Evolutionary conservation across 805 yeast species (phyloP).

Genomic region (Zygosaccharomyces lentus): DNA sequence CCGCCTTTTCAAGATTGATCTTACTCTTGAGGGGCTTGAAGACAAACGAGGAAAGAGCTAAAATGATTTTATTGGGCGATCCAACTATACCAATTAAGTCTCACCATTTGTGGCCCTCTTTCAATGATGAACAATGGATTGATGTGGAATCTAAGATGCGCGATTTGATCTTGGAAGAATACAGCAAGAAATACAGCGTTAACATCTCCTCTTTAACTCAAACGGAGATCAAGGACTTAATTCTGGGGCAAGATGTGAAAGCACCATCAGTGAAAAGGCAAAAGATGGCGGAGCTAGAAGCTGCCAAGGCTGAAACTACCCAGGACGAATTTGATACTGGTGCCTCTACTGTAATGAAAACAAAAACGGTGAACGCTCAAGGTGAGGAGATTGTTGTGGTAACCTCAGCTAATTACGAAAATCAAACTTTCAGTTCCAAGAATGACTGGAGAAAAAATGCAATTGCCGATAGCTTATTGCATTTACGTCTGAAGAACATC

Average conservation of each 20-base stretch:
- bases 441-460: slow-evolving; percentile 92
- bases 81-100: slow-evolving; percentile 61
- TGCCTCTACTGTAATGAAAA: slow-evolving; percentile 70
- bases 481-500: slow-evolving; percentile 68
- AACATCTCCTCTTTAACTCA: slow-evolving; percentile 85
- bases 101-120: slow-evolving; percentile 92
- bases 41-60: slow-evolving; percentile 71
- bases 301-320: slow-evolving; percentile 39
- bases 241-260: slow-evolving; percentile 87
- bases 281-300: slow-evolving; percentile 71
- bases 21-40: slow-evolving; percentile 78
- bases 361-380: slow-evolving; percentile 82
- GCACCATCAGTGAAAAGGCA: slow-evolving; percentile 89
- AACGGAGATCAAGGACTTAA: slow-evolving; percentile 88
- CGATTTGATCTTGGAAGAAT: slow-evolving; percentile 81
- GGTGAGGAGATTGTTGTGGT: slow-evolving; percentile 96
- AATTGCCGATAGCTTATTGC: slow-evolving; percentile 67
- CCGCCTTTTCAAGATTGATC: slow-evolving; percentile 88
- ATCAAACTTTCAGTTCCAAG: slow-evolving; percentile 72
- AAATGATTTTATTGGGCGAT: slow-evolving; percentile 71
- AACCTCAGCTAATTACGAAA: slow-evolving; percentile 85
- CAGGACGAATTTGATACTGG: slow-evolving; percentile 40
- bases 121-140: slow-evolving; percentile 86
- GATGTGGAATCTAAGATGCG: slow-evolving; percentile 82
- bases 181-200: slow-evolving; percentile 79